Evolutionary conservation across 2,329 filamentous ascomycete genomes (phyloP), one percentile per base, ranked within the genome.

Genomic region (Coniochaeta sp.): DNA sequence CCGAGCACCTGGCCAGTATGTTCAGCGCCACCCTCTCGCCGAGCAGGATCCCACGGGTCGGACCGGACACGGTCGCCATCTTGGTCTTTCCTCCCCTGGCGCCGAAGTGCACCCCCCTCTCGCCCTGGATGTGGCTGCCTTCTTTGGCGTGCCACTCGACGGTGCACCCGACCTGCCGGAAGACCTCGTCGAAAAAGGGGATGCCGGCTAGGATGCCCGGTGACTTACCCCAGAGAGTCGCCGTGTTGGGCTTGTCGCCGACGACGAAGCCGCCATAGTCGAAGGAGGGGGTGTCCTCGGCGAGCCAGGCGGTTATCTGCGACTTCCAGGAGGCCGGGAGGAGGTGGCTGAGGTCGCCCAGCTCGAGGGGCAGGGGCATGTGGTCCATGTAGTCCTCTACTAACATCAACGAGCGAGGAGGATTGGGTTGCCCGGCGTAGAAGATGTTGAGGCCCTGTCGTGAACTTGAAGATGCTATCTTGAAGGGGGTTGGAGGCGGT

Each of bases 261-360:
- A 99, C 95, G 7, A 99, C 95, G 74, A 96, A 99, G 62, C 95
- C 95, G 69, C 91, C 95, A 73, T 96, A 97, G 80, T 99, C 95
- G 76, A 96, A 93, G 59, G 91, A 95, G 5, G 95, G 95, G 3
- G 92, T 96, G 77, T 99, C 95, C 77, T 99, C 95, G 69, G 92
- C 90, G 16, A 97, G 88, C 95, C 95, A 99, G 69, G 84, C 77
- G 26, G 88, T 84, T 64, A 97, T 85, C 65, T 88, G 84, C 57
- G 87, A 82, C 73, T 93, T 96, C 86, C 91, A 97, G 64, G 87
- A 89, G 24, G 87, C 84, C 0, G 93, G 93, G 50, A 98, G 86
- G 65, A 98, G 85, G 72, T 96, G 86, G 68, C 77, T 77, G 58
- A 81, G 76, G 57, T 72, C 71, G 73, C 79, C 80, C 64, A 78